Conservation (phyloP, 345 rosid species). For the Brassica cretica region DNA sequence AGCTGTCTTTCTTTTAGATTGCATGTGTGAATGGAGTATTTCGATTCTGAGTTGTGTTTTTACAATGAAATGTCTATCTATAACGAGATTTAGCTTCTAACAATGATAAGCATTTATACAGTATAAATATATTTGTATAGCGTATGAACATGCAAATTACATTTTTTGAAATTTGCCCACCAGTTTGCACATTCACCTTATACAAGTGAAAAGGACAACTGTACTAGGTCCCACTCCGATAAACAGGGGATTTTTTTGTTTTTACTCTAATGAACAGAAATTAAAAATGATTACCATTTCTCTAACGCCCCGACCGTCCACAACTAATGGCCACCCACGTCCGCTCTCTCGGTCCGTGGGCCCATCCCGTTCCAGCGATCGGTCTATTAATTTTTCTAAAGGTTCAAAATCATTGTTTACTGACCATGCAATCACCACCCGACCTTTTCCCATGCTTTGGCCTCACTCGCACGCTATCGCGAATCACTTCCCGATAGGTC, state of each 20-base stretch:
- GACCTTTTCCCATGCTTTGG: no score
- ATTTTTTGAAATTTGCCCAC: conserved; percentile 9
- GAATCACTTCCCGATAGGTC: no score
- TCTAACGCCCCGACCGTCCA: no score
- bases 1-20: background rate
- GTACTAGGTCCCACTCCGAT: conserved; percentile 21
- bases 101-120: background rate
- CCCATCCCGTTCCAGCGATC: no score
- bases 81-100: background rate
- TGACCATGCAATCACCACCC: no score
- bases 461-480: no score
- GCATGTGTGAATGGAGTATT: conserved; percentile 18
- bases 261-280: background rate
- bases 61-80: background rate
- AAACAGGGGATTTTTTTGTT: background rate
- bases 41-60: background rate
- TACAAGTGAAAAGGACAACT: conserved; percentile 31
- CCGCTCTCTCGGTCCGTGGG: no score
- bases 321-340: no score
- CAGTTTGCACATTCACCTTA: conserved; percentile 25
- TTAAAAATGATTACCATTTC: background rate
- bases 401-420: no score
- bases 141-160: conserved; percentile 25
- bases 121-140: background rate
- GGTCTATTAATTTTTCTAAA: no score